phyloP scores from a whole-genome alignment of 1,139 yeast species.

The Arxiozyma bovina region DNA sequence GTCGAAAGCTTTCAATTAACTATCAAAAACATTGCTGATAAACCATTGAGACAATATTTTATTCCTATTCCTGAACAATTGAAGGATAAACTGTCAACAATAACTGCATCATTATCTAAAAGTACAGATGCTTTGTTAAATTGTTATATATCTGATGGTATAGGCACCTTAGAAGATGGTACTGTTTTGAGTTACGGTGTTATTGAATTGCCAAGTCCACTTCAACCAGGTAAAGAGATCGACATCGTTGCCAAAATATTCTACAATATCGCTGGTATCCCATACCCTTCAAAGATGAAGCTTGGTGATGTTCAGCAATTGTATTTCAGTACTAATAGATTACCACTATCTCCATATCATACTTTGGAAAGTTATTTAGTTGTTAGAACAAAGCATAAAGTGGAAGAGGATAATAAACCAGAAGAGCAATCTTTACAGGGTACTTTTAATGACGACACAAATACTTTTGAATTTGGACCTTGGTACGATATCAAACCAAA shows the following conservation, averaged over 20 bases:
- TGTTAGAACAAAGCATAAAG: conserved; percentile 27
- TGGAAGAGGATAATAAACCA: conserved; percentile 27
- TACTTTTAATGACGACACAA: conserved; percentile 7
- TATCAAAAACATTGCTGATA: conserved; percentile 49
- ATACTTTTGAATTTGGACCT: conserved; percentile 43
- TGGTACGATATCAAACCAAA: conserved; percentile 40
- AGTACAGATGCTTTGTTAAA: conserved; percentile 28
- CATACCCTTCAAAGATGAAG: conserved; percentile 56
- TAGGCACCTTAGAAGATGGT: conserved; percentile 25
- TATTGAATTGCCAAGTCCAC: conserved; percentile 52
- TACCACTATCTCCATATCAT: conserved; percentile 54
- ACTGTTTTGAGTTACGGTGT: conserved; percentile 36
- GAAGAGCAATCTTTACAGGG: conserved; percentile 36
- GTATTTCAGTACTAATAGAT: conserved; percentile 45
- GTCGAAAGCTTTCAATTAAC: conserved; percentile 52
- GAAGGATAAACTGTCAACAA: conserved; percentile 41
- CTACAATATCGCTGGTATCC: conserved; percentile 41
- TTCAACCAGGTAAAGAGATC: conserved; percentile 52
- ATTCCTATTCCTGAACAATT: conserved; percentile 42
- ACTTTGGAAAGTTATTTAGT: conserved; percentile 46
- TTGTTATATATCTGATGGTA: conserved; percentile 29
- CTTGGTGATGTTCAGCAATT: conserved; percentile 60
- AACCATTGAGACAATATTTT: conserved; percentile 49
- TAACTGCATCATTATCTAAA: conserved; percentile 36
- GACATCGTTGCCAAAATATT: conserved; percentile 48